Evolutionary conservation across 768 basidiomycete species (phyloP).

Genomic region (Macrolepiota albuminosa): DNA sequence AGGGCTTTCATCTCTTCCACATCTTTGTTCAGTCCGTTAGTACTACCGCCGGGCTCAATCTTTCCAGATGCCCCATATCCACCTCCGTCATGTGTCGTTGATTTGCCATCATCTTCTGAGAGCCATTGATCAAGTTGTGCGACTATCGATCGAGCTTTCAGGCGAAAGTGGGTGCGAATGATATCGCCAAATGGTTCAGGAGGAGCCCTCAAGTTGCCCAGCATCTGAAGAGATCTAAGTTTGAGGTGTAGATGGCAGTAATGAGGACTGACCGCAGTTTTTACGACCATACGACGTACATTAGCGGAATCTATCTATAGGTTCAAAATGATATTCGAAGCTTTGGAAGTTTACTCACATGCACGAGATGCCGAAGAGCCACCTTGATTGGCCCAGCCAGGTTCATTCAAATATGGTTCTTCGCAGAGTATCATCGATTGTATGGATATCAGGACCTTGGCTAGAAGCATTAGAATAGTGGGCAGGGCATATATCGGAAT

Average conservation of each 20-base stretch:
- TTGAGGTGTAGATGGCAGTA: neutral
- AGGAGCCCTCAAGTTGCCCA: slow-evolving; percentile 74
- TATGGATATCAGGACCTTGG: slow-evolving; percentile 87
- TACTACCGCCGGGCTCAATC: slow-evolving; percentile 38
- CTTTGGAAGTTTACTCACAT: slow-evolving; percentile 43
- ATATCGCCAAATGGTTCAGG: slow-evolving; percentile 86
- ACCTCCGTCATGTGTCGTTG: slow-evolving; percentile 53
- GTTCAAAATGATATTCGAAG: neutral
- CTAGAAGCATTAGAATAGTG: slow-evolving; percentile 34
- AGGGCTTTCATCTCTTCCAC: slow-evolving; percentile 65
- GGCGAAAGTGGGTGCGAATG: slow-evolving; percentile 84
- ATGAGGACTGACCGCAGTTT: slow-evolving; percentile 61
- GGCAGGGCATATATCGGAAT: neutral
- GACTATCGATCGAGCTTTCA: slow-evolving; percentile 70
- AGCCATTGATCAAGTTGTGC: slow-evolving; percentile 81
- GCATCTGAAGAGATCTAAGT: slow-evolving; percentile 50
- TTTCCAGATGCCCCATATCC: slow-evolving; percentile 25
- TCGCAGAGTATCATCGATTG: slow-evolving; percentile 97
- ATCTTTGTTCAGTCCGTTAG: slow-evolving; percentile 63
- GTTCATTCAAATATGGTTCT: slow-evolving; percentile 91
- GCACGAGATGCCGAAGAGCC: slow-evolving; percentile 74
- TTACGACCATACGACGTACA: slow-evolving; percentile 87
- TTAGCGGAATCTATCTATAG: slow-evolving; percentile 74
- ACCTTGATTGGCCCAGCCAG: slow-evolving; percentile 72
- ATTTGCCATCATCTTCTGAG: slow-evolving; percentile 64